phyloP scores from a whole-genome alignment of 495 filamentous ascomycete genomes.

The Beverwykella pulmonaria region DNA sequence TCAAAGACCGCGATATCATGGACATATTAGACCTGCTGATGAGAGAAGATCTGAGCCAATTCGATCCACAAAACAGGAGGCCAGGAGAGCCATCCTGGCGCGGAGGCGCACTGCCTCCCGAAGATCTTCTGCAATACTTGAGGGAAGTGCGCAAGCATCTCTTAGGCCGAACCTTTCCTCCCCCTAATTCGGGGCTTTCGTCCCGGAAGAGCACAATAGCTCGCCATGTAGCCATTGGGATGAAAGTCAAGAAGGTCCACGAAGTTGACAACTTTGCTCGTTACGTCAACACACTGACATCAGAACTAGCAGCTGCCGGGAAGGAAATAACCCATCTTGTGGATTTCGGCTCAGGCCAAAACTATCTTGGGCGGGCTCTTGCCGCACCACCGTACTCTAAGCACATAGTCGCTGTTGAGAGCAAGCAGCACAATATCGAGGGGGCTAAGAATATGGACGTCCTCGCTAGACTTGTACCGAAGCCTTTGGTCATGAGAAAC shows the following conservation, averaged over 20 bases:
- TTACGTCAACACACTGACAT: slow-evolving; percentile 61
- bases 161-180: slow-evolving; percentile 62
- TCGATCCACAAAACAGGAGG: slow-evolving; percentile 29
- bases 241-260: slow-evolving; percentile 95
- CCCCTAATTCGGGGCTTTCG: slow-evolving; percentile 2
- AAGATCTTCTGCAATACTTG: slow-evolving; percentile 72
- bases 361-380: slow-evolving; percentile 86
- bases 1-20: slow-evolving; percentile 68
- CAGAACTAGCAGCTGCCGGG: slow-evolving; percentile 49
- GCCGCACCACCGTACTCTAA: slow-evolving; percentile 83
- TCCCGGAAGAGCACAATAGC: slow-evolving; percentile 55
- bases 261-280: slow-evolving; percentile 72
- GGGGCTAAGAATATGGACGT: slow-evolving; percentile 84
- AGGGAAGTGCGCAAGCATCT: slow-evolving; percentile 69
- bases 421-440: slow-evolving; percentile 77
- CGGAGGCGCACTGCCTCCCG: slow-evolving; percentile 61
- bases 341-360: slow-evolving; percentile 95
- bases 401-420: slow-evolving; percentile 88
- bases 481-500: slow-evolving; percentile 69
- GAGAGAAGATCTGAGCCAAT: slow-evolving; percentile 64
- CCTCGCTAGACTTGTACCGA: slow-evolving; percentile 67
- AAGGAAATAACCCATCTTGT: slow-evolving; percentile 79
- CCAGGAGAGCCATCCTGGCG: slow-evolving; percentile 48
- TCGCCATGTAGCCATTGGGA: slow-evolving; percentile 75
- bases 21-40: slow-evolving; percentile 77